Evolutionary conservation across 257 asterid genomes (phyloP).

Genomic region (Osmanthus fragrans): DNA sequence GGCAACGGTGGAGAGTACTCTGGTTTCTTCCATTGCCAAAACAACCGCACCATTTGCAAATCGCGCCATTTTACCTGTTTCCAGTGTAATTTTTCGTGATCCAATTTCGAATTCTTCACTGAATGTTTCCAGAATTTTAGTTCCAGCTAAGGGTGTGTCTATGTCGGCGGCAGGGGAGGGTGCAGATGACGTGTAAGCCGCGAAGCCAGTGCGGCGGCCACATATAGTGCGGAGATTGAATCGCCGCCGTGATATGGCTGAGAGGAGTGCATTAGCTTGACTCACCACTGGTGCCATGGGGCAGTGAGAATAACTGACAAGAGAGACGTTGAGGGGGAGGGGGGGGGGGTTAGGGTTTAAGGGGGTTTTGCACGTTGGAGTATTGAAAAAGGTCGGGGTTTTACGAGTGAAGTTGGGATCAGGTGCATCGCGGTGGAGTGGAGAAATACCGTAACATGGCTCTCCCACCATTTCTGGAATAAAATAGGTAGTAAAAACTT

Average conservation of each 20-base stretch:
- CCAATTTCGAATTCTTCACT: constrained; percentile 86
- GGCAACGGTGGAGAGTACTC: constrained; percentile 78
- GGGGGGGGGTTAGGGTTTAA: constrained; percentile 36
- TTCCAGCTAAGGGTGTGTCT: constrained; percentile 45
- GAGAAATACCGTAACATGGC: no score
- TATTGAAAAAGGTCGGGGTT: no score
- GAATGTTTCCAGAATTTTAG: constrained; percentile 70
- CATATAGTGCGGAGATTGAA: constrained; percentile 57
- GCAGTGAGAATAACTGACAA: not conserved
- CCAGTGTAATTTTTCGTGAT: constrained; percentile 59
- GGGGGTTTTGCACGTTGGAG: not conserved
- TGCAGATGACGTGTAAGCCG: constrained; percentile 45
- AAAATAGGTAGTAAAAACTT: no score
- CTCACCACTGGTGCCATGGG: constrained; percentile 62
- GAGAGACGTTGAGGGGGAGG: not conserved
- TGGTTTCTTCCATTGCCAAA: constrained; percentile 86
- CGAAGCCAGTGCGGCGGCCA: constrained; percentile 59
- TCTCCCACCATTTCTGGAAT: no score
- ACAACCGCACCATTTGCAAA: constrained; percentile 88
- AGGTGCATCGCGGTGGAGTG: no score
- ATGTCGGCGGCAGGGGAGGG: constrained; percentile 31
- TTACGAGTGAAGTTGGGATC: no score
- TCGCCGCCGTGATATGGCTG: constrained; percentile 62
- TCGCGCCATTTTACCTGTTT: constrained; percentile 89
- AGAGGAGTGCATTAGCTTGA: constrained; percentile 63